Conservation (phyloP, 1,284 basidiomycete genomes). For the Volvariella surrecta region DNA sequence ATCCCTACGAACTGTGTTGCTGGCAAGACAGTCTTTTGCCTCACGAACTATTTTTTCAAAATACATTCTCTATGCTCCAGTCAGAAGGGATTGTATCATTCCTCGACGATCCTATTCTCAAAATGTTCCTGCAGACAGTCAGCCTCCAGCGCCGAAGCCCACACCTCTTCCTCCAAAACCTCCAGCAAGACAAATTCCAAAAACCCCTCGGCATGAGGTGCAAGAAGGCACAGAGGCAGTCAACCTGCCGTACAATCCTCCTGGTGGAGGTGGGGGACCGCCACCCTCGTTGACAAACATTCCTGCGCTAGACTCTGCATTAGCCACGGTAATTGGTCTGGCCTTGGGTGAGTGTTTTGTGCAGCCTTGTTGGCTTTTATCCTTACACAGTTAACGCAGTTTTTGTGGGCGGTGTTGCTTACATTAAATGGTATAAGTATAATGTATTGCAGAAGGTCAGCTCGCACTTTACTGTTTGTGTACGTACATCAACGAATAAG, state of each 20-base stretch:
- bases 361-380: neutral
- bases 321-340: constrained; percentile 54
- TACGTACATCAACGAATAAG: constrained; percentile 11
- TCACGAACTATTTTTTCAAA: no score
- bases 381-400: constrained; percentile 25
- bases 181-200: constrained; percentile 7
- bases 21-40: no score
- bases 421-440: constrained; percentile 74
- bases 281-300: constrained; percentile 28
- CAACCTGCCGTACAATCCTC: constrained; percentile 31
- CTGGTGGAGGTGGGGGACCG: constrained; percentile 25
- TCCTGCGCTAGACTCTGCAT: constrained; percentile 41
- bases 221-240: constrained; percentile 28
- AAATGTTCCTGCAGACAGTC: neutral
- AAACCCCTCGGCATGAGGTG: constrained; percentile 25
- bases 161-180: constrained; percentile 7
- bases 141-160: neutral
- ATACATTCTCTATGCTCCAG: no score
- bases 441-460: constrained; percentile 69
- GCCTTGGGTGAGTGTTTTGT: constrained; percentile 37
- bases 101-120: neutral
- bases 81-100: neutral
- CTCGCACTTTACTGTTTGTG: constrained; percentile 9
- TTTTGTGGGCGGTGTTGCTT: constrained; percentile 66
- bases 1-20: no score